Conservation (phyloP, 495 filamentous ascomycete species). For the Pseudoneurospora amorphoporcata region DNA sequence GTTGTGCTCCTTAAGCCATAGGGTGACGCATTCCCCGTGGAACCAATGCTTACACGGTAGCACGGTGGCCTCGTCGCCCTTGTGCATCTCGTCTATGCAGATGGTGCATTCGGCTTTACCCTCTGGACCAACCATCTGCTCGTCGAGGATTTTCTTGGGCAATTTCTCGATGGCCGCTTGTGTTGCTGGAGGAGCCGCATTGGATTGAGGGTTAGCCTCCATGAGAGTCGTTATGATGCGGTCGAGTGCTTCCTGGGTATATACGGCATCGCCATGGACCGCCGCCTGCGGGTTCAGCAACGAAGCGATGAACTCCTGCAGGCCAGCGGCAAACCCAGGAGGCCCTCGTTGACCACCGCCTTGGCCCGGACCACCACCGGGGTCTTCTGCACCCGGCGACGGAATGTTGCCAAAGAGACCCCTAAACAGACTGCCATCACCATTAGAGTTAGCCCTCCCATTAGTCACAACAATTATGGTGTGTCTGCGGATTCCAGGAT, state of each 20-base stretch:
- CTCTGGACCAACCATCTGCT: slow-evolving; percentile 52
- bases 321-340: slow-evolving; percentile 16
- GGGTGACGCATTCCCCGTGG: slow-evolving; percentile 62
- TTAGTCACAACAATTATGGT: neutral
- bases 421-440: slow-evolving; percentile 1
- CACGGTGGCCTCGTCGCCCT: slow-evolving; percentile 64
- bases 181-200: slow-evolving; percentile 74
- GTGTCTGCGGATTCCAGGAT: neutral
- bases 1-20: slow-evolving; percentile 80
- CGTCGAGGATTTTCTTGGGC: slow-evolving; percentile 56
- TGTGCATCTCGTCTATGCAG: slow-evolving; percentile 77
- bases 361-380: neutral
- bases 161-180: slow-evolving; percentile 62
- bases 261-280: slow-evolving; percentile 74
- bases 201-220: slow-evolving; percentile 64
- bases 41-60: slow-evolving; percentile 93
- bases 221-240: slow-evolving; percentile 79
- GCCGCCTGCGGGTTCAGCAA: slow-evolving; percentile 49
- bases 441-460: neutral
- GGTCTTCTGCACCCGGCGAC: neutral
- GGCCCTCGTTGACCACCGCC: slow-evolving; percentile 9
- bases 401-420: slow-evolving; percentile 12
- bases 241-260: slow-evolving; percentile 82
- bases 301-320: slow-evolving; percentile 35
- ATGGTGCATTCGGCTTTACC: slow-evolving; percentile 73